Percentiles rank a stretch among this genome's conserved stretches.
phyloP scores from a whole-genome alignment of 2,329 filamentous ascomycete genomes.

The Sclerotinia sclerotiorum region DNA sequence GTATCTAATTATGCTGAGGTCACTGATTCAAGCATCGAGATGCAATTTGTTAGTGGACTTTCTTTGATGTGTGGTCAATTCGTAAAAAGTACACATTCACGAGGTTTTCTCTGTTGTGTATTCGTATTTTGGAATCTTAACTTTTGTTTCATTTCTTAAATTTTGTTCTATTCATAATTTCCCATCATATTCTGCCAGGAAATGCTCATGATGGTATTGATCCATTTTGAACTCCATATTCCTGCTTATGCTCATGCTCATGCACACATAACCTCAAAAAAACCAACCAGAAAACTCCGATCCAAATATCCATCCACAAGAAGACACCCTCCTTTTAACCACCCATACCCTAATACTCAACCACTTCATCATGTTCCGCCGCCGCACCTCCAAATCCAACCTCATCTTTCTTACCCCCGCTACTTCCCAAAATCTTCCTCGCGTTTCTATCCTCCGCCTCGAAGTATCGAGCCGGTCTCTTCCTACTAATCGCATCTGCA shows the following conservation, averaged over 20 bases:
- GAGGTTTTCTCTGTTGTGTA: neutral
- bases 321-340: neutral
- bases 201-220: neutral
- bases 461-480: conserved; percentile 16
- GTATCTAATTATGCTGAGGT: neutral
- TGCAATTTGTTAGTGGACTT: too few relatives aligned
- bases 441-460: conserved; percentile 5
- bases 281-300: neutral
- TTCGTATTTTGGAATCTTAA: neutral
- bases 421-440: neutral
- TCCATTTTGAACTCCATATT: neutral
- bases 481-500: conserved; percentile 11
- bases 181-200: too few relatives aligned
- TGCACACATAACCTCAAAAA: neutral
- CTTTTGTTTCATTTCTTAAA: neutral
- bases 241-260: neutral
- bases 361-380: conserved; percentile 17
- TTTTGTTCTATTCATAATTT: neutral
- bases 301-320: neutral
- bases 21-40: neutral
- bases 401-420: neutral
- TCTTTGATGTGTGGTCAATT: neutral
- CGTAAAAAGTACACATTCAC: neutral
- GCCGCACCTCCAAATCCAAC: neutral
- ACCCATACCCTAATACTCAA: neutral